Conservation (phyloP, 768 basidiomycete species). For the Mrakia frigida region DNA sequence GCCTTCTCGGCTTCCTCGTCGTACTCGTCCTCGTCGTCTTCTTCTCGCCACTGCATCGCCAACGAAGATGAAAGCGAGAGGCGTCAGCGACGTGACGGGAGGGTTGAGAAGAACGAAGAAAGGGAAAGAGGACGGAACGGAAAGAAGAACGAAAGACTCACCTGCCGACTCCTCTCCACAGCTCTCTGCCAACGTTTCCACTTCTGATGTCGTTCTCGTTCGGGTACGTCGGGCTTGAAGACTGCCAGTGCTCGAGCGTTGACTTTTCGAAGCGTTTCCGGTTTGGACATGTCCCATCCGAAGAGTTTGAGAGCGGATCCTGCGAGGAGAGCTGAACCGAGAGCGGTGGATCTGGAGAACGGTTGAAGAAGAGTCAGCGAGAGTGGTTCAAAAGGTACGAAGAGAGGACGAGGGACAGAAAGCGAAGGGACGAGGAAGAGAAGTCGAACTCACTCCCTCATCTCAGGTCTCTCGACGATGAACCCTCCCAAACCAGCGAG, state of each 20-base stretch:
- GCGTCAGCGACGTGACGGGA: too few species aligned
- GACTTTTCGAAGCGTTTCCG: conserved; percentile 70
- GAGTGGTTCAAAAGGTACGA: background rate
- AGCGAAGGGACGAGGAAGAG: background rate
- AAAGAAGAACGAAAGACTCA: background rate
- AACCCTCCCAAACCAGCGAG: conserved; percentile 67
- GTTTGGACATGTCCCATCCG: conserved; percentile 83
- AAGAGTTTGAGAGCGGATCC: conserved; percentile 80
- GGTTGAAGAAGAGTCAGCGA: background rate
- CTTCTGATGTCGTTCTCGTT: conserved; percentile 56
- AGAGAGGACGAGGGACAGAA: background rate
- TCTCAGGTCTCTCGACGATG: conserved; percentile 83
- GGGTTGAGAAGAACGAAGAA: background rate
- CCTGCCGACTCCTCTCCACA: conserved; percentile 72
- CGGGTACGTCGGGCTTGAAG: conserved; percentile 59
- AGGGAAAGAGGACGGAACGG: too few species aligned
- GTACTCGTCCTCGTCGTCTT: conserved; percentile 2
- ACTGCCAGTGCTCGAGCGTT: conserved; percentile 74
- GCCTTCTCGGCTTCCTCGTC: background rate
- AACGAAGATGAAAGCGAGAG: background rate
- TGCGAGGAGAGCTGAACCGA: conserved; percentile 90
- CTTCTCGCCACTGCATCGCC: background rate
- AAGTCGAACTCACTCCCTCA: conserved; percentile 73
- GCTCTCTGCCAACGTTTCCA: conserved; percentile 85
- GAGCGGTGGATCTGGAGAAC: conserved; percentile 73